phyloP scores from a whole-genome alignment of 352 stramenopile species.

The Pythium phragmiticola region DNA sequence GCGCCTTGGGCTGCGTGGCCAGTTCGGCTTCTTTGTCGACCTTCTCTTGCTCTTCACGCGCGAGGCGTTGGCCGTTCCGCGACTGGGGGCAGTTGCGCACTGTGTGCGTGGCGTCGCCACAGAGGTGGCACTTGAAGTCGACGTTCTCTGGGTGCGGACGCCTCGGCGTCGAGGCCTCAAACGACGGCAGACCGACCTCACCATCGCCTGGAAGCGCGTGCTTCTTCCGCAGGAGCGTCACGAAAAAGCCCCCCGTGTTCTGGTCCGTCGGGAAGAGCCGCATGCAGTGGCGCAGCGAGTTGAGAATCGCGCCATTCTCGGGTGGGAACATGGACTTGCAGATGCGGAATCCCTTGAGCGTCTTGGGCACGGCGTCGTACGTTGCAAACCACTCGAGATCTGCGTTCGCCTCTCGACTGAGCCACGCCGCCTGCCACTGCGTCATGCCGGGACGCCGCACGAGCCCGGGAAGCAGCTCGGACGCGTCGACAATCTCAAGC shows the following conservation, averaged over 20 bases:
- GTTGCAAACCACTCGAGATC: constrained; percentile 50
- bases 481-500: constrained; percentile 88
- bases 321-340: constrained; percentile 84
- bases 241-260: constrained; percentile 98
- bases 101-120: constrained; percentile 29
- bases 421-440: constrained; percentile 68
- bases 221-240: constrained; percentile 92
- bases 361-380: constrained; percentile 53
- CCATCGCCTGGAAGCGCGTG: constrained; percentile 32
- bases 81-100: constrained; percentile 44
- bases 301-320: constrained; percentile 35
- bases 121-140: constrained; percentile 35
- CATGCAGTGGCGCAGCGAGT: constrained; percentile 78
- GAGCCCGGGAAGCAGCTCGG: constrained; percentile 46
- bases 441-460: constrained; percentile 46
- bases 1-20: constrained; percentile 14
- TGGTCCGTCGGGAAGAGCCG: constrained; percentile 96
- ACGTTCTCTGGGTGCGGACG: constrained; percentile 24
- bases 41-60: constrained; percentile 23
- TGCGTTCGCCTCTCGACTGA: constrained; percentile 39
- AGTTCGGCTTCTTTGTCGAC: constrained; percentile 17
- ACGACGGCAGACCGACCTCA: constrained; percentile 45
- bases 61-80: constrained; percentile 31
- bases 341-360: constrained; percentile 64
- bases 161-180: constrained; percentile 30